These are phyloP conservation scores for Termitomyces sp. DNA, from an alignment of 768 basidiomycete genomes.

Conservation along the genomic window DNA sequence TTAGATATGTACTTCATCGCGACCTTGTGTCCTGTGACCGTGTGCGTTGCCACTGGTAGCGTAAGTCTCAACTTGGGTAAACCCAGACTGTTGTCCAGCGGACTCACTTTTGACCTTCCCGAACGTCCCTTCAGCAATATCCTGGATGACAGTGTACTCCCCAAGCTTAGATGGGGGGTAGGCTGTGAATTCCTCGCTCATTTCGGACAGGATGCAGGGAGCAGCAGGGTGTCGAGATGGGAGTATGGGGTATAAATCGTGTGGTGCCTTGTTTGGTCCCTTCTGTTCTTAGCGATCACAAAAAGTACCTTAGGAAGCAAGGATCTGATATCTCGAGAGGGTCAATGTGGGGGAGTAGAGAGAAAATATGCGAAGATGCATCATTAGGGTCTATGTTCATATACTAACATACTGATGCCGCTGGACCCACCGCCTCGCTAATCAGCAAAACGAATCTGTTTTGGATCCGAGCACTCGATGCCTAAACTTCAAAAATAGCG, in stretches of 20 bases:
- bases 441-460: conserved; percentile 1
- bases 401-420: background rate
- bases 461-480: conserved; percentile 2
- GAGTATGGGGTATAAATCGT: conserved; percentile 24
- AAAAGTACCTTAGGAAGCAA: background rate
- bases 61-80: conserved; percentile 7
- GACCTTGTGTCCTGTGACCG: conserved; percentile 90
- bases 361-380: background rate
- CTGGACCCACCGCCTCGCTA: background rate
- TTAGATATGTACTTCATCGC: conserved; percentile 98
- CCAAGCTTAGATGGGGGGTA: conserved; percentile 74
- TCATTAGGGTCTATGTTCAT: background rate
- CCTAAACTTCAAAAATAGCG: conserved; percentile 6
- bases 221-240: conserved; percentile 19
- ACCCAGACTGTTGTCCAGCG: background rate
- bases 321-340: background rate
- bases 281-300: background rate
- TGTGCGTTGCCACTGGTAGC: conserved; percentile 81
- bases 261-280: conserved; percentile 16
- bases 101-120: conserved; percentile 96
- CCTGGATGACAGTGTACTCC: conserved; percentile 82
- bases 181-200: conserved; percentile 24
- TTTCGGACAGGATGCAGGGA: conserved; percentile 16
- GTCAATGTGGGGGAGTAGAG: background rate
- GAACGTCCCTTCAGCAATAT: conserved; percentile 95